Evolutionary conservation across 1,284 basidiomycete genomes (phyloP), one percentile per base, ranked within the genome.

Genomic region (Ustilago curta): DNA sequence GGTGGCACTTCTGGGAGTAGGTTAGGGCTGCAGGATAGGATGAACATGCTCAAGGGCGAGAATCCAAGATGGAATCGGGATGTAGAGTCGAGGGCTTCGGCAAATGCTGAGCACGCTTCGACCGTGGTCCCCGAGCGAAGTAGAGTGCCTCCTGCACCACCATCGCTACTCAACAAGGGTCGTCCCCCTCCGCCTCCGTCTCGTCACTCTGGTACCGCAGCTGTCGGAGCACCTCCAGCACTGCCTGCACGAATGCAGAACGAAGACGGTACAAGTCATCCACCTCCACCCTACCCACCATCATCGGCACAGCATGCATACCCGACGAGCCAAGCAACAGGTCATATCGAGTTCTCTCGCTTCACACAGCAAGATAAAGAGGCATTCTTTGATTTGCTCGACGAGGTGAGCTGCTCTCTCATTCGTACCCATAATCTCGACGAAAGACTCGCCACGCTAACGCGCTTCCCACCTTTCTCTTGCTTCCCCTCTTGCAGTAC

Each of bases 321-420:
- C 16, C 64, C 69, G 2, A 64, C 74, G 2, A 58, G 47, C 27
- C 29, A 60, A 11, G 58, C 53, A 8, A 12, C 59, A 29, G 59
- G 57, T 2, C 62, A 78, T 31, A 71, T 81, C 50, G 63, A 78
- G 40, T 80, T 82, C 56, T 78, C 79, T 8, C 67, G 61, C 23
- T 80, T 82, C 58, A 73, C 72, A 11, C 65, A 63, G n/a, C 50
- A 64, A 19, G 79, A 82, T 57, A 81, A 82, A 48, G 51, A 66
- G 11, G 78, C 76, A 27, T 83, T 81, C 60, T 81, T 81, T 39
- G 57, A 55, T 18, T 57, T 81, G 16, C 70, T 83, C 16, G 79
- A 82, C 55, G 75, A 81, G 39, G 69, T 79, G 40, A 59, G 74
- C 68, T 14, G 23, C 21, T 53, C 3, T 11, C 5, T 23, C 56